Base-by-base conservation (phyloP, 2,329 filamentous ascomycete genomes). In the Sporothrix brunneoviolacea region DNA sequence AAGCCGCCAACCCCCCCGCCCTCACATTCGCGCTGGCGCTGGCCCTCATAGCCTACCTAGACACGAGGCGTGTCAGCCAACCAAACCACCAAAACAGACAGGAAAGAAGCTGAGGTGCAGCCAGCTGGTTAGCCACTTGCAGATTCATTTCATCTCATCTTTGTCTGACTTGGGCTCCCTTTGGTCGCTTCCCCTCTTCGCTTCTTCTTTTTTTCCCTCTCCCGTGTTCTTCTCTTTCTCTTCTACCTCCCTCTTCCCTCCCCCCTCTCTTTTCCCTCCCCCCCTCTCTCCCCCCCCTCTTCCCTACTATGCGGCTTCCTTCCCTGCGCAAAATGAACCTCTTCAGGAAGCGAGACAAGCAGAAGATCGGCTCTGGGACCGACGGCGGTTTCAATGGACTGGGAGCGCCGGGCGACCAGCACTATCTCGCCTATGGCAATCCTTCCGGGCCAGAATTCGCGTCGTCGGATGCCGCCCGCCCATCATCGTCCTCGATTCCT, bases 271-370 rank as follows among this genome's bases (percentile, higher is more conserved):
- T 32, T 21, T 27, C 35, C 18, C n/a, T 27, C 24, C 22, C 12
- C 30, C 35, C 37, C 18, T 24, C 50, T 15, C 10, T 13, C 15
- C 18, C 15, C 12, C 21, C 13, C 28, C 33, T 15, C 15, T 15
- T 9, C 33, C 16, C 8, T 6, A 13, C 19, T 12, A 54, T 56
- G 54, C 51, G 42, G 30, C 43, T 54, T n/a, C 28, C 46, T 8
- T 40, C 46, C 46, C 43, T 48, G 21, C 39, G 48, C 57, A 62
- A 58, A 48, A 65, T 65, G 62, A 62, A 59, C 52, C 61, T 67
- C 51, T 67, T 67, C 59, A 60, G 54, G 52, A 60, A 59, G 54
- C 62, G 62, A 50, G 64, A 67, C 55, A 67, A 67, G 56, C 55
- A 58, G 30, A 64, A 61, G 56, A 56, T 54, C 44, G 54, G 50